A percentile compares a stretch with the other conserved stretches of the same genome.
Conservation (phyloP, 2,329 filamentous ascomycete genomes). For the Bimuria novae-zelandiae region DNA sequence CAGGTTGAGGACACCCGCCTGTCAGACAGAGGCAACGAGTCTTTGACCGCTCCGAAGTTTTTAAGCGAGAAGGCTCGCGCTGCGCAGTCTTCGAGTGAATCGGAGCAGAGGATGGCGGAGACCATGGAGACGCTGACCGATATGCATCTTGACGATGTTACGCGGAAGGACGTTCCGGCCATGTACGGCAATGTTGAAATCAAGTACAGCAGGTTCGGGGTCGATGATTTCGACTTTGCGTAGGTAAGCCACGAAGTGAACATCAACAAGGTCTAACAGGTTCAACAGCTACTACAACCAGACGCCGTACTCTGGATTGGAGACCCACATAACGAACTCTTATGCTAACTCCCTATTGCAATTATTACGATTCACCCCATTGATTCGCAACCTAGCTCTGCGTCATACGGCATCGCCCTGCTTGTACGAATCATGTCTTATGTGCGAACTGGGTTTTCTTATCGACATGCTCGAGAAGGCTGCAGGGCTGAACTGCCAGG, state of each 20-base stretch:
- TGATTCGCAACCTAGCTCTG: slow-evolving; percentile 84
- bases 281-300: slow-evolving; percentile 83
- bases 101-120: slow-evolving; percentile 42
- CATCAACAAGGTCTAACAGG: slow-evolving; percentile 17
- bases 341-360: slow-evolving; percentile 94
- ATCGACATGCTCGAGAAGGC: slow-evolving; percentile 99
- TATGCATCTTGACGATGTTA: slow-evolving; percentile 69
- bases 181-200: slow-evolving; percentile 96
- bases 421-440: slow-evolving; percentile 77
- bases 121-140: slow-evolving; percentile 72
- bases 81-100: slow-evolving; percentile 39
- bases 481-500: slow-evolving; percentile 90
- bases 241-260: slow-evolving; percentile 48
- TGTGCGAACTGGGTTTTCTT: slow-evolving; percentile 93
- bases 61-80: slow-evolving; percentile 90
- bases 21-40: slow-evolving; percentile 60
- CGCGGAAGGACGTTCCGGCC: slow-evolving; percentile 79
- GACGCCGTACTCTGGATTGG: slow-evolving; percentile 86
- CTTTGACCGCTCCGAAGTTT: slow-evolving; percentile 83
- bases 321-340: slow-evolving; percentile 95
- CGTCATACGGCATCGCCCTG: slow-evolving; percentile 88
- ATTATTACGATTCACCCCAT: slow-evolving; percentile 85
- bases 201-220: slow-evolving; percentile 97
- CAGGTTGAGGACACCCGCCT: slow-evolving; percentile 79
- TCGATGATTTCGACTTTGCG: slow-evolving; percentile 99